Conservation (phyloP, 208 protist species). For the Novymonas esmeraldas region DNA sequence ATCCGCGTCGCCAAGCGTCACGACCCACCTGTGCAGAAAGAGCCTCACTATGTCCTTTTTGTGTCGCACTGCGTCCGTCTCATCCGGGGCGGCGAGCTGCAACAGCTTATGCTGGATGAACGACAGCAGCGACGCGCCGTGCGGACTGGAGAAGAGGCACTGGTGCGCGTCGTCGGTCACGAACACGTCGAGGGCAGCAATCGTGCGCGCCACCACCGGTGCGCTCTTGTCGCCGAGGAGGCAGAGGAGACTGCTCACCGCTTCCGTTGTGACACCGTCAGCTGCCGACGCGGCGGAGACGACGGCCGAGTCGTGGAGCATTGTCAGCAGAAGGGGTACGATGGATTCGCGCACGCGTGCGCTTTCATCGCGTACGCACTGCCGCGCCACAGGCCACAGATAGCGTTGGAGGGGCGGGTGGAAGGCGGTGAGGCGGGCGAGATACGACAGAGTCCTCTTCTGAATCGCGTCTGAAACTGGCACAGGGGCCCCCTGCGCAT, state of each 20-base stretch:
- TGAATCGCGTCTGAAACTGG: conserved; percentile 45
- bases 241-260: conserved; percentile 73
- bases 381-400: conserved; percentile 72
- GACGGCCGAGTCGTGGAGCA: conserved; percentile 41
- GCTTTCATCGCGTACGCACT: conserved; percentile 72
- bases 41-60: conserved; percentile 48
- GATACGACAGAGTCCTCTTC: conserved; percentile 53
- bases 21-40: conserved; percentile 75
- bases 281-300: background rate
- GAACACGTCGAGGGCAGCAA: conserved; percentile 69
- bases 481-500: conserved; percentile 38
- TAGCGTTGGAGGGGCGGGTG: conserved; percentile 63
- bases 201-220: conserved; percentile 67
- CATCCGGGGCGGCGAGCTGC: conserved; percentile 21
- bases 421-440: conserved; percentile 51
- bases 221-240: conserved; percentile 77
- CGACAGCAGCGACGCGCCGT: conserved; percentile 45
- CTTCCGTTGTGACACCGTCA: conserved; percentile 36
- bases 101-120: conserved; percentile 79
- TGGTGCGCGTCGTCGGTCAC: conserved; percentile 51
- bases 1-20: conserved; percentile 40
- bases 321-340: conserved; percentile 71
- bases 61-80: conserved; percentile 32
- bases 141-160: conserved; percentile 35
- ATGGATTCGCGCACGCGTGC: conserved; percentile 78